Evolutionary conservation across 768 basidiomycete species (phyloP).

Genomic region (Tylopilus sp.): DNA sequence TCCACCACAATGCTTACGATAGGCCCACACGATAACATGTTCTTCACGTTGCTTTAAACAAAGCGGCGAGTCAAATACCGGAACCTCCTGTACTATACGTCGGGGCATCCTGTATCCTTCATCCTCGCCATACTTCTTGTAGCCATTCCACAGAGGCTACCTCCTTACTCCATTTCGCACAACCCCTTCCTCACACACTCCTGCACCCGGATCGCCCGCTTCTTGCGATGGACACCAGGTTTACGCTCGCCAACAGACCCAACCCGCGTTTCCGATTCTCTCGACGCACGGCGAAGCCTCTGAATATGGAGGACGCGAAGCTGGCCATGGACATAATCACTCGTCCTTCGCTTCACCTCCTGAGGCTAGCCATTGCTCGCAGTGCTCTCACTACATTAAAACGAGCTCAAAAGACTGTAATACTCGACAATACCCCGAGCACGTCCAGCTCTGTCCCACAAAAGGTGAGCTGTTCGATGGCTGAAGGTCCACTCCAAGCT

Average conservation of each 20-base stretch:
- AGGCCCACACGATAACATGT: slow-evolving; percentile 3
- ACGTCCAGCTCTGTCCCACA: slow-evolving; percentile 1
- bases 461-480: slow-evolving; percentile 10
- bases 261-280: slow-evolving; percentile 10
- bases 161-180: background rate
- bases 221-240: slow-evolving; percentile 13
- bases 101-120: background rate
- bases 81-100: background rate
- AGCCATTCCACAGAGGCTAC: background rate
- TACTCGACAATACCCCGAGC: slow-evolving; percentile 7
- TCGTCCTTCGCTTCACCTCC: slow-evolving; percentile 22
- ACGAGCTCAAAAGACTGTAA: slow-evolving; percentile 8
- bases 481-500: background rate
- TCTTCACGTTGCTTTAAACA: slow-evolving; percentile 2
- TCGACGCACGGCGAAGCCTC: slow-evolving; percentile 8
- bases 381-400: slow-evolving; percentile 2
- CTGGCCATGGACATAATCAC: slow-evolving; percentile 19
- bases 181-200: background rate
- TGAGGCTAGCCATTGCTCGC: slow-evolving; percentile 14
- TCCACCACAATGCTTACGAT: slow-evolving; percentile 20
- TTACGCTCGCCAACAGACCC: slow-evolving; percentile 5
- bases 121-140: background rate
- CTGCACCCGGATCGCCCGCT: background rate
- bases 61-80: slow-evolving; percentile 25
- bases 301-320: slow-evolving; percentile 19